Evolutionary conservation across 2,329 filamentous ascomycete species (phyloP), one percentile per base, ranked within the genome.

Genomic region (Fusarium papillatum): DNA sequence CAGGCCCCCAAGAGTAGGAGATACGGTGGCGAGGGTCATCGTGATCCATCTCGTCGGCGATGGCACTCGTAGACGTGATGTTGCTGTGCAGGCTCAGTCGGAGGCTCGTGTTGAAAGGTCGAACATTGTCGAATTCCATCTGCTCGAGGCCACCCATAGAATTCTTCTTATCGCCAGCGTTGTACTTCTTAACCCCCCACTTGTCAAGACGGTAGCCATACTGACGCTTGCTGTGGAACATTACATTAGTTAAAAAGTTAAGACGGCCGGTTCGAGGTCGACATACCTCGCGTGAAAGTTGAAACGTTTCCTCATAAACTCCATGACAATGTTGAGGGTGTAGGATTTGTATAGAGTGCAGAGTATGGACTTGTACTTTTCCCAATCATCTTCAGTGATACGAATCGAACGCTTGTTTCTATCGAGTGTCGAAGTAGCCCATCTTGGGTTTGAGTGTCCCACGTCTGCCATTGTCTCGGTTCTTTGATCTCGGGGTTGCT

Each of bases 121-220:
- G 39, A 38, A 61, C 48, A 29, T 71, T 71, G 39, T 66, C 29
- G 7, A 57, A 57, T 34, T 57, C 53, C 53, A 57, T 57, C 29
- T 75, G 50, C 19, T 63, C 70, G 16, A 71, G 43, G 7, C 64
- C 48, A 26, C 57, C 62, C 31, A 46, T 61, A 26, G 55, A 34
- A 19, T 46, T 24, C 53, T 64, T 73, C 64, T 79, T 79, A 6
- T 79, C 78, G 39, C 39, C 55, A 5, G 70, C 55, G 29, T 72
- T 73, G 61, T 83, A 83, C 53, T 83, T 83, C 46, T 39, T 75
- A 24, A 78, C 62, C 8, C 64, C 67, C 76, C 80, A 81, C 48
- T 79, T 78, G 24, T 80, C 74, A 16, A 83, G 76, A 19, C 78
- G 75, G 59, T 83, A 82, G 17, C 81, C 77, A 60, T 79, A 80